A percentile compares a stretch with the other conserved stretches of the same genome.
Evolutionary conservation across 208 protist genomes (phyloP).

Genomic region (Porcisia hertigi): DNA sequence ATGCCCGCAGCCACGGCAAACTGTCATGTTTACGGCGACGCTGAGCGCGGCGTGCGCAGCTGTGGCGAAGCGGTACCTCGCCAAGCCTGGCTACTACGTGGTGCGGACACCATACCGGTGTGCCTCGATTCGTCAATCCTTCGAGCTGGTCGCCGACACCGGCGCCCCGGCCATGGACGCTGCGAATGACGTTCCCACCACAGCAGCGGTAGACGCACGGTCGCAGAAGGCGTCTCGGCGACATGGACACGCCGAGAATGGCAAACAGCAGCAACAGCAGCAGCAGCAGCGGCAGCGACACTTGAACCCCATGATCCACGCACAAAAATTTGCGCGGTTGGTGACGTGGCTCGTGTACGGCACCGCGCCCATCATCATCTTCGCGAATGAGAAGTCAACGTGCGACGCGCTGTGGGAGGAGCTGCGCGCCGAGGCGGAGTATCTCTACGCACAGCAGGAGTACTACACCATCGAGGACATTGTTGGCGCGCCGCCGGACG

Average conservation of each 20-base stretch:
- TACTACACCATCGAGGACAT: constrained; percentile 43
- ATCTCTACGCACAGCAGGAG: constrained; percentile 47
- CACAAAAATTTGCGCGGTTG: constrained; percentile 74
- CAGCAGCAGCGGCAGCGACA: constrained; percentile 25
- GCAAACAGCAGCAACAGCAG: background rate
- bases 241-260: background rate
- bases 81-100: constrained; percentile 57
- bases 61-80: constrained; percentile 68
- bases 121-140: constrained; percentile 65
- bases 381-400: constrained; percentile 72
- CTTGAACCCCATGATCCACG: constrained; percentile 48
- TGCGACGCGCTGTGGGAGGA: constrained; percentile 76
- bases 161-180: constrained; percentile 3
- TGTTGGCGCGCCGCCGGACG: constrained; percentile 46
- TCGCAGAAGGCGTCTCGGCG: constrained; percentile 5
- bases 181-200: constrained; percentile 1
- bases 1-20: constrained; percentile 80
- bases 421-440: constrained; percentile 54
- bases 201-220: background rate
- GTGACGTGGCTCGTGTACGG: constrained; percentile 70
- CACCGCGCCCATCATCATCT: constrained; percentile 66
- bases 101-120: constrained; percentile 71
- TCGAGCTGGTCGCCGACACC: constrained; percentile 57
- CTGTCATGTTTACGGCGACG: constrained; percentile 97
- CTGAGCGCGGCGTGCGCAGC: constrained; percentile 70